A percentile compares a stretch with the other conserved stretches of the same genome.
phyloP scores from a whole-genome alignment of 208 protist genomes.

The Polymyxa betae region DNA sequence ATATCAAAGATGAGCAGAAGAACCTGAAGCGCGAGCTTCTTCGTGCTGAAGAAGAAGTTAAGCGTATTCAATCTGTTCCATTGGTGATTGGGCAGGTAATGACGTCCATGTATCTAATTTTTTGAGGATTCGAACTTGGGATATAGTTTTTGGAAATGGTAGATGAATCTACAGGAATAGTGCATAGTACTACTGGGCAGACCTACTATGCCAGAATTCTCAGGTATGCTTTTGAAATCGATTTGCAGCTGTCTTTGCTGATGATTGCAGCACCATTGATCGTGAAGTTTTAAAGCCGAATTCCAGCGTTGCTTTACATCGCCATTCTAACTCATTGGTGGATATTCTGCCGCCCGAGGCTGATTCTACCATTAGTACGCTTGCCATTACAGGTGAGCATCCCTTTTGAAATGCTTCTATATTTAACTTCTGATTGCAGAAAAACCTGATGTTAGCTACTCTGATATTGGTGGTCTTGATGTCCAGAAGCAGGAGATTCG shows the following conservation, averaged over 20 bases:
- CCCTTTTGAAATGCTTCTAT: slow-evolving; percentile 72
- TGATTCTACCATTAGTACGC: slow-evolving; percentile 93
- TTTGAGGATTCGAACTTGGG: neutral
- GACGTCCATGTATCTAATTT: slow-evolving; percentile 79
- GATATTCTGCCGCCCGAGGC: slow-evolving; percentile 95
- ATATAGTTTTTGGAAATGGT: slow-evolving; percentile 91
- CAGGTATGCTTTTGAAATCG: neutral
- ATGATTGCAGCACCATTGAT: slow-evolving; percentile 72
- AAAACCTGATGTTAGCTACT: slow-evolving; percentile 81
- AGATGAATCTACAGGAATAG: slow-evolving; percentile 83
- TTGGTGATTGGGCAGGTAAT: slow-evolving; percentile 91
- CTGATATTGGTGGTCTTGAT: slow-evolving; percentile 97
- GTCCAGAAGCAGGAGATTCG: slow-evolving; percentile 99
- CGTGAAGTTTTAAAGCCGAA: slow-evolving; percentile 96
- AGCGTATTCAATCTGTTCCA: slow-evolving; percentile 98
- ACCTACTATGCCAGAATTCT: slow-evolving; percentile 96
- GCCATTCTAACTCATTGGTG: slow-evolving; percentile 95
- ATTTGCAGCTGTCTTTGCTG: neutral
- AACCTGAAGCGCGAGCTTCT: slow-evolving; percentile 86
- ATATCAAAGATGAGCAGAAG: slow-evolving; percentile 85
- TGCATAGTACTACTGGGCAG: slow-evolving; percentile 89
- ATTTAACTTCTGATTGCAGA: slow-evolving; percentile 62
- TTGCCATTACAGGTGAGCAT: slow-evolving; percentile 86
- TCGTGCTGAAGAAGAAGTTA: slow-evolving; percentile 89
- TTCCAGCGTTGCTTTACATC: slow-evolving; percentile 96